Conservation (phyloP, 2,329 filamentous ascomycete species). For the Pseudocercospora ulei region DNA sequence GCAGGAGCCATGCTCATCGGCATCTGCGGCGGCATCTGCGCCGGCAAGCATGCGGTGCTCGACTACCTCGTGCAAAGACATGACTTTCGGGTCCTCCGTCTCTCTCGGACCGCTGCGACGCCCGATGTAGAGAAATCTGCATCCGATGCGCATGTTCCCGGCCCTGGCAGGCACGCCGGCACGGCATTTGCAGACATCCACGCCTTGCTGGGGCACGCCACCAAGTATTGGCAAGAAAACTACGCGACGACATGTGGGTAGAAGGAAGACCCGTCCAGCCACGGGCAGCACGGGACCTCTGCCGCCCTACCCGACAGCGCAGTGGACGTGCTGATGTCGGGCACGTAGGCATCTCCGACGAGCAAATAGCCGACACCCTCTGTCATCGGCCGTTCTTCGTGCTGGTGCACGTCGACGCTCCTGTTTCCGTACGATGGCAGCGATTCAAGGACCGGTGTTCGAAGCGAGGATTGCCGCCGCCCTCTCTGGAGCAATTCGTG, state of each 20-base stretch:
- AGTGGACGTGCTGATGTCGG: no score
- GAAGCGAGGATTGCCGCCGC: constrained; percentile 39
- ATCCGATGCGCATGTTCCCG: constrained; percentile 34
- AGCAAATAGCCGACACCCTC: constrained; percentile 63
- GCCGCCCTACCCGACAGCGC: no score
- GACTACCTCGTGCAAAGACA: constrained; percentile 78
- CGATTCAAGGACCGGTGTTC: constrained; percentile 57
- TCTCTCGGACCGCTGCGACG: constrained; percentile 40
- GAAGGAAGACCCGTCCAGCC: no score
- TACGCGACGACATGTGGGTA: constrained; percentile 86
- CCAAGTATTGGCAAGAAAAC: constrained; percentile 66
- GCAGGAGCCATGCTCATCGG: constrained; percentile 13
- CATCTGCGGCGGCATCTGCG: constrained; percentile 27
- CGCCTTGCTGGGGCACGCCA: constrained; percentile 72
- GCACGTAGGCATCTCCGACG: constrained; percentile 69
- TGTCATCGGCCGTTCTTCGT: constrained; percentile 82
- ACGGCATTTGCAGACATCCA: constrained; percentile 52
- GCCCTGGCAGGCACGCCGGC: constrained; percentile 17
- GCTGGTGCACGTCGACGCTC: constrained; percentile 82
- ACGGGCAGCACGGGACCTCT: no score
- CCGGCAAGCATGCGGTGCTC: constrained; percentile 83
- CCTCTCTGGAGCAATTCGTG: constrained; percentile 51
- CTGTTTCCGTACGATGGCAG: constrained; percentile 71
- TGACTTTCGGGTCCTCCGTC: constrained; percentile 63
- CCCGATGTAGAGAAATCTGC: constrained; percentile 39